phyloP scores from a whole-genome alignment of 139 green algal species.

The Picochlorum sp. region DNA sequence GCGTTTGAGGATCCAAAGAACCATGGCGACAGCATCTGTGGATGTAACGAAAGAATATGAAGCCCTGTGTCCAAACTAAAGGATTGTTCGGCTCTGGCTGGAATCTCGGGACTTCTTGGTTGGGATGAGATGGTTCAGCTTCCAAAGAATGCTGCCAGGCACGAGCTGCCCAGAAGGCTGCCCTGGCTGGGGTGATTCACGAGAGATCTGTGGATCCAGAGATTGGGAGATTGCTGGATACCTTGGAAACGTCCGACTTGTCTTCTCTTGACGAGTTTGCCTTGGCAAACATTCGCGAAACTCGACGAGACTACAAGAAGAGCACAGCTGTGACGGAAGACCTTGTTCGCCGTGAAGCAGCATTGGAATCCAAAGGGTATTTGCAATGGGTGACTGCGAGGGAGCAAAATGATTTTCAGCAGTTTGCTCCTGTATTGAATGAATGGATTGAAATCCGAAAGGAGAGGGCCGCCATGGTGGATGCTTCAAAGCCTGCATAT shows the following conservation, averaged over 20 bases:
- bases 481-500: conserved; percentile 38
- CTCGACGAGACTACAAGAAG: conserved; percentile 26
- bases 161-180: conserved; percentile 59
- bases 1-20: background rate
- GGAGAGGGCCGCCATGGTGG: conserved; percentile 38
- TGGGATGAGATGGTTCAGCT: conserved; percentile 61
- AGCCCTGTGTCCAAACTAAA: conserved; percentile 52
- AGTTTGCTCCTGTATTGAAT: conserved; percentile 72
- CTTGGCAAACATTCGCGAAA: conserved; percentile 36
- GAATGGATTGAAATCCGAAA: conserved; percentile 64
- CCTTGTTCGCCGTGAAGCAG: conserved; percentile 53
- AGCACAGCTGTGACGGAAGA: conserved; percentile 57
- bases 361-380: conserved; percentile 65
- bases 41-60: conserved; percentile 22
- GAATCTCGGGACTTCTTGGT: conserved; percentile 55
- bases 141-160: conserved; percentile 43
- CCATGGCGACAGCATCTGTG: background rate
- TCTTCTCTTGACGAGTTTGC: background rate
- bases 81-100: conserved; percentile 49
- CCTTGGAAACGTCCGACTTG: conserved; percentile 25
- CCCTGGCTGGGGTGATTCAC: conserved; percentile 70
- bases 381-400: conserved; percentile 72
- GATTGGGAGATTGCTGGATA: conserved; percentile 44
- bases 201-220: conserved; percentile 50
- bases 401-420: conserved; percentile 55